Conservation (phyloP, 495 filamentous ascomycete genomes). For the Podospora pseudopauciseta region DNA sequence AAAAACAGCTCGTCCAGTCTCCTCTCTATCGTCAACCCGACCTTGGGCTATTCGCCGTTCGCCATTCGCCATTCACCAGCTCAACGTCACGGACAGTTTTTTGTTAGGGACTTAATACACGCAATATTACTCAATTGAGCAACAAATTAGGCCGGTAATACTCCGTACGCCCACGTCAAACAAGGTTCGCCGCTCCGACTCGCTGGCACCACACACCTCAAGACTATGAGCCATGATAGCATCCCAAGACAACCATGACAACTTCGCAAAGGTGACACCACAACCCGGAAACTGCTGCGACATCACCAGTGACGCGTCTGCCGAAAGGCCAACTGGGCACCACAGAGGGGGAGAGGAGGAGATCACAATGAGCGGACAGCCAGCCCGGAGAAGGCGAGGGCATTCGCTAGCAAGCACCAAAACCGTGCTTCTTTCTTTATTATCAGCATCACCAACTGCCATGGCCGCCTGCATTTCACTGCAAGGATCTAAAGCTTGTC, state of each 20-base stretch:
- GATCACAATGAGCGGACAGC: slow-evolving; percentile 15
- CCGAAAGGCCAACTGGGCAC: neutral
- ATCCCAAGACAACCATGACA: slow-evolving; percentile 24
- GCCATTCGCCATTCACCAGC: slow-evolving; percentile 10
- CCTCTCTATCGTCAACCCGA: slow-evolving; percentile 13
- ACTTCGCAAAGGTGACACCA: slow-evolving; percentile 18
- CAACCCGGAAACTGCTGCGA: slow-evolving; percentile 9
- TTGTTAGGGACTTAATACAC: slow-evolving; percentile 28
- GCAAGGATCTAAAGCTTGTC: slow-evolving; percentile 70
- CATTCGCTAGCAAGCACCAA: slow-evolving; percentile 13
- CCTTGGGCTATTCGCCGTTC: slow-evolving; percentile 10
- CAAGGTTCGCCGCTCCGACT: neutral
- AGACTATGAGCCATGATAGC: slow-evolving; percentile 28
- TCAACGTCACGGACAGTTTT: slow-evolving; percentile 18
- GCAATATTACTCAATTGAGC: slow-evolving; percentile 25
- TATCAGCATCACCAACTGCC: slow-evolving; percentile 24
- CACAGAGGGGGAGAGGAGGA: slow-evolving; percentile 5
- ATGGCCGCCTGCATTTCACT: slow-evolving; percentile 71
- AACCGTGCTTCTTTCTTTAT: slow-evolving; percentile 19
- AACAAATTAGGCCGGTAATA: slow-evolving; percentile 14
- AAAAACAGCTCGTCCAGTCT: slow-evolving; percentile 11
- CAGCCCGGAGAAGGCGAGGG: slow-evolving; percentile 11
- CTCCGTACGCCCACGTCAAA: neutral
- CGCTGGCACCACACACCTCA: neutral
- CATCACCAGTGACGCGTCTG: slow-evolving; percentile 4